phyloP scores from a whole-genome alignment of 1,284 basidiomycete species.

The Sporisorium graminicola region DNA sequence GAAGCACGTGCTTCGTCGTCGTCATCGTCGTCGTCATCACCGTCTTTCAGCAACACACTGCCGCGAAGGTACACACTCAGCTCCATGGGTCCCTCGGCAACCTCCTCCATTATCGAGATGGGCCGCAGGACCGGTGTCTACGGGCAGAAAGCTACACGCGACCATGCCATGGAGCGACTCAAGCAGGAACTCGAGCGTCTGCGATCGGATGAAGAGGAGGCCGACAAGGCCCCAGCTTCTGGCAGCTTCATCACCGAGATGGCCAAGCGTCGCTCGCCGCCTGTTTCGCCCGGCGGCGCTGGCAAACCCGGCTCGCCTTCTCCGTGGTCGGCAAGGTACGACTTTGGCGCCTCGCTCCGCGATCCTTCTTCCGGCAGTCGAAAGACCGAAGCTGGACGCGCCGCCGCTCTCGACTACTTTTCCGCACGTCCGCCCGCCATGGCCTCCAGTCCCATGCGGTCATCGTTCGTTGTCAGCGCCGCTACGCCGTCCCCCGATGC shows the following conservation, averaged over 20 bases:
- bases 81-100: conserved; percentile 33
- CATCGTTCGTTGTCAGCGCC: conserved; percentile 41
- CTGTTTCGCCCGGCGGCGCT: conserved; percentile 65
- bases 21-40: conserved; percentile 12
- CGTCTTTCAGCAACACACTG: conserved; percentile 34
- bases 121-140: conserved; percentile 58
- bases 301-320: conserved; percentile 61
- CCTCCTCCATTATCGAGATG: conserved; percentile 56
- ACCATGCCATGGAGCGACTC: conserved; percentile 70
- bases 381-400: conserved; percentile 55
- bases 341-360: conserved; percentile 73
- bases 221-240: conserved; percentile 52
- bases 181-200: conserved; percentile 72
- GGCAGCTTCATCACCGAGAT: conserved; percentile 39
- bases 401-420: conserved; percentile 65
- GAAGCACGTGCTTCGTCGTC: conserved; percentile 21
- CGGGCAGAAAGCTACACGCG: conserved; percentile 65
- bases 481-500: conserved; percentile 50
- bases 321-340: conserved; percentile 70
- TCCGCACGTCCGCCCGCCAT: conserved; percentile 48
- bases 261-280: conserved; percentile 56
- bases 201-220: conserved; percentile 71
- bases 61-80: conserved; percentile 49
- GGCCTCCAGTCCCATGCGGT: conserved; percentile 31
- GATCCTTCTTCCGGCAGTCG: conserved; percentile 64